Percentiles rank a stretch among this genome's conserved stretches.
These are phyloP conservation scores for Chaetothyriales sp. DNA, from an alignment of 2,329 filamentous ascomycete genomes.

Conservation along the genomic window DNA sequence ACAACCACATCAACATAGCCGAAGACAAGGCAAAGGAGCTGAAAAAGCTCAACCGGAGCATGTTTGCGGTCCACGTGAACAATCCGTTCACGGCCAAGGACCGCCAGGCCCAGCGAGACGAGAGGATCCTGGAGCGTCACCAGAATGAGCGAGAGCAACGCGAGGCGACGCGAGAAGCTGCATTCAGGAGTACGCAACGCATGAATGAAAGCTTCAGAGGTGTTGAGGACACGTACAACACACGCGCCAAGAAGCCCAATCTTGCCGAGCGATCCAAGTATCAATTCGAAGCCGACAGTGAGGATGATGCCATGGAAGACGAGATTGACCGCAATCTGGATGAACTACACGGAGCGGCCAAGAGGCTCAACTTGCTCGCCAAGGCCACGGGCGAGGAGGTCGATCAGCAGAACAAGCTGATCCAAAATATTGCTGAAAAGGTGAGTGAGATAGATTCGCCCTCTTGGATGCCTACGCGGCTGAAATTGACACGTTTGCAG, in stretches of 20 bases:
- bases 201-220: slow-evolving; percentile 53
- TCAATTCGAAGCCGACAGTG: slow-evolving; percentile 63
- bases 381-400: slow-evolving; percentile 62
- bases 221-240: slow-evolving; percentile 42
- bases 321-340: slow-evolving; percentile 57
- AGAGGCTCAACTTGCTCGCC: slow-evolving; percentile 59
- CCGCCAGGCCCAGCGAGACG: slow-evolving; percentile 51
- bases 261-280: slow-evolving; percentile 57
- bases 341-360: slow-evolving; percentile 47
- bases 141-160: slow-evolving; percentile 42
- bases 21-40: slow-evolving; percentile 71
- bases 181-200: slow-evolving; percentile 42
- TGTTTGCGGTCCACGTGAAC: slow-evolving; percentile 72
- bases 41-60: slow-evolving; percentile 73
- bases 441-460: slow-evolving; percentile 35
- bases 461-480: not conserved
- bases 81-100: slow-evolving; percentile 64
- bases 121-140: slow-evolving; percentile 54
- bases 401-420: slow-evolving; percentile 61
- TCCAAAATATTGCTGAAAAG: slow-evolving; percentile 67
- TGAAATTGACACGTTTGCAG: slow-evolving; percentile 9
- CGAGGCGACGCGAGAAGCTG: slow-evolving; percentile 43
- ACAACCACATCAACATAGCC: slow-evolving; percentile 61
- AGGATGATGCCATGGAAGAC: slow-evolving; percentile 55
- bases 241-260: slow-evolving; percentile 34